Conservation (phyloP, 805 yeast genomes). For the Candida qinlingensis region DNA sequence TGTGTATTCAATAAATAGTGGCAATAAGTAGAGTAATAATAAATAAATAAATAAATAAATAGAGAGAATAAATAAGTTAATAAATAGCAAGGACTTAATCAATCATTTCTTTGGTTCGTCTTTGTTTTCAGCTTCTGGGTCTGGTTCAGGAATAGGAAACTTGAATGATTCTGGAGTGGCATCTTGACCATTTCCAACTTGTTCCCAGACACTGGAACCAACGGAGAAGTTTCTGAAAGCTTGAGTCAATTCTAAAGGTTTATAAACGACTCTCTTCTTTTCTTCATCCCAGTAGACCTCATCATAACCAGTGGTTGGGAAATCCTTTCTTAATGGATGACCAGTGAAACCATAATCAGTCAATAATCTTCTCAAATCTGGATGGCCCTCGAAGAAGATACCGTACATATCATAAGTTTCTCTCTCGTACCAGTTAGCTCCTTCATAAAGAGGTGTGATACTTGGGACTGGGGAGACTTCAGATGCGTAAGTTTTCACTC, state of each 20-base stretch:
- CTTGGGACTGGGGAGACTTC: constrained; percentile 82
- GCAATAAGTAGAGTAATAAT: not conserved
- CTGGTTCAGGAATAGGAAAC: constrained; percentile 79
- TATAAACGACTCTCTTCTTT: constrained; percentile 83
- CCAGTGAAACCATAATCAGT: constrained; percentile 93
- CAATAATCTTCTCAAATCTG: constrained; percentile 83
- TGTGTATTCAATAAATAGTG: constrained; percentile 3
- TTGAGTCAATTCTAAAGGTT: constrained; percentile 86
- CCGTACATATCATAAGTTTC: constrained; percentile 88
- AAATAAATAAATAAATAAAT: constrained; percentile 21
- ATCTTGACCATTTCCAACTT: constrained; percentile 82
- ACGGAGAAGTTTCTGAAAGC: constrained; percentile 89
- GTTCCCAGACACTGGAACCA: constrained; percentile 89
- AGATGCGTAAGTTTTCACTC: constrained; percentile 84
- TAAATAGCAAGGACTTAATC: constrained; percentile 3
- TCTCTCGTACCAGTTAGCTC: constrained; percentile 88
- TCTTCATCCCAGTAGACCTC: constrained; percentile 89
- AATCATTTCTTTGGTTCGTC: constrained; percentile 19
- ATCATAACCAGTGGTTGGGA: constrained; percentile 89
- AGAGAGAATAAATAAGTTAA: constrained; percentile 11
- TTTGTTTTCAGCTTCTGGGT: constrained; percentile 43
- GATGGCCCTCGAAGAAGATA: constrained; percentile 82
- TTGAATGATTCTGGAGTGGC: constrained; percentile 76
- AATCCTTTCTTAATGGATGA: constrained; percentile 85
- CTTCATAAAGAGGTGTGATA: constrained; percentile 63